Evolutionary conservation across 2,329 filamentous ascomycete genomes (phyloP), one percentile per base, ranked within the genome.

Genomic region (Raffaelea albimanens): DNA sequence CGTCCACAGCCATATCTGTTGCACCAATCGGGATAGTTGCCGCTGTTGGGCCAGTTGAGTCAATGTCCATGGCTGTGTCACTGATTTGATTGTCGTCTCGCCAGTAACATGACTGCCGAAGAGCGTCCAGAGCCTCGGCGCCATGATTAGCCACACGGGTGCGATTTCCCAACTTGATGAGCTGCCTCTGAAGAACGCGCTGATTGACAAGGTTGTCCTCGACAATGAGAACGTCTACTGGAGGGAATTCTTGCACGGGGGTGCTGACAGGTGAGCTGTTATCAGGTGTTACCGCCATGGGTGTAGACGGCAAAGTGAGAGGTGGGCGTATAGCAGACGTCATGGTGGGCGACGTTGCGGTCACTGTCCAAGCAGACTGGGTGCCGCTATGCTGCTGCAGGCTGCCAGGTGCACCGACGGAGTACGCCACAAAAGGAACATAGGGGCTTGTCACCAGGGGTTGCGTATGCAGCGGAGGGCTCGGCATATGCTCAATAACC

Each of bases 171-270:
- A 71, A 71, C 48, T 77, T 76, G n/a, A 67, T 68, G 18, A 84
- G 68, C 52, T 82, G 78, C 31, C 77, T 74, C 54, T 79, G 73
- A 11, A 83, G 65, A 2, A 83, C 79, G 50, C 73, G 75, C 56
- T 83, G 80, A 56, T 84, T 84, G 31, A 84, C 78, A 18, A 83
- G 65, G 49, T 84, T 84, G 58, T 84, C 80, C 58, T 84, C 80
- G 2, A 84, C 80, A 11, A 83, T 81, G 23, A 84, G 68, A 8
- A 83, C 72, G 46, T 79, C 75, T 40, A 75, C 70, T 1, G 65
- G 53, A 14, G 67, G 64, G 5, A 58, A 55, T 2, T 59, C 43
- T 2, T 11, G 4, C 8, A 3, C 3, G 13, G n/a, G 25, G 38
- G 14, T 8, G 19, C 25, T 29, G 25, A 29, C 25, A 29, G 25